A percentile compares a stretch with the other conserved stretches of the same genome.
Conservation (phyloP, 2,329 filamentous ascomycete species). For the Aspergillus ruber region DNA sequence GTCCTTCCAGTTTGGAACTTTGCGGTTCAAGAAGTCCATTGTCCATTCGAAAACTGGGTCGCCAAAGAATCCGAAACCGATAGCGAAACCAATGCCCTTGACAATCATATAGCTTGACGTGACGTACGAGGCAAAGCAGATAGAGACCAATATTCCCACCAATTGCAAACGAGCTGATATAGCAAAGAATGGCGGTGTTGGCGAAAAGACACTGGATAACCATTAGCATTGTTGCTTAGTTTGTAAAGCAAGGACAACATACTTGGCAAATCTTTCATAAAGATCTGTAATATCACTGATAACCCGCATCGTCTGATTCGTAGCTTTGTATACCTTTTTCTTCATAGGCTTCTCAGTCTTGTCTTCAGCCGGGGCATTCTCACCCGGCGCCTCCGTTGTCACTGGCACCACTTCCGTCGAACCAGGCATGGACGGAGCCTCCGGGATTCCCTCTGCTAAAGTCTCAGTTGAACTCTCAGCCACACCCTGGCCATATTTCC, state of each 20-base stretch:
- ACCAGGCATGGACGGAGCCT: not conserved
- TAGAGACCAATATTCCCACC: conserved; percentile 47
- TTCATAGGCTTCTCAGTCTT: conserved; percentile 25
- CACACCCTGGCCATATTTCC: conserved; percentile 65
- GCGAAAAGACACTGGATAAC: conserved; percentile 48
- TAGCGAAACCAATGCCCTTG: conserved; percentile 59
- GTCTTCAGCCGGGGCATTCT: not conserved
- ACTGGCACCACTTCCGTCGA: conserved; percentile 22
- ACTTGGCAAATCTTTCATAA: conserved; percentile 60
- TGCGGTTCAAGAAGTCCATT: conserved; percentile 43
- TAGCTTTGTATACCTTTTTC: conserved; percentile 38
- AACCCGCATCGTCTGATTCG: conserved; percentile 3
- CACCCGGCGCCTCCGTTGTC: not conserved
- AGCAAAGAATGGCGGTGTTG: conserved; percentile 56
- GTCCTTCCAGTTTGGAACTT: conserved; percentile 67
- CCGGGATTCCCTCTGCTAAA: not conserved
- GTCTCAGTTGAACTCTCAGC: conserved; percentile 40
- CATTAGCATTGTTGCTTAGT: not conserved
- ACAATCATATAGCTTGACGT: conserved; percentile 55
- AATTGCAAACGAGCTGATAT: conserved; percentile 50
- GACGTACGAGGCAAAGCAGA: conserved; percentile 50
- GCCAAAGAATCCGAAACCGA: conserved; percentile 72
- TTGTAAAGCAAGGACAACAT: conserved; percentile 12
- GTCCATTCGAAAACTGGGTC: conserved; percentile 63
- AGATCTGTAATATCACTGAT: conserved; percentile 37